Evolutionary conservation across 306 rosid genomes (phyloP).

Genomic region (Trifolium pratense): DNA sequence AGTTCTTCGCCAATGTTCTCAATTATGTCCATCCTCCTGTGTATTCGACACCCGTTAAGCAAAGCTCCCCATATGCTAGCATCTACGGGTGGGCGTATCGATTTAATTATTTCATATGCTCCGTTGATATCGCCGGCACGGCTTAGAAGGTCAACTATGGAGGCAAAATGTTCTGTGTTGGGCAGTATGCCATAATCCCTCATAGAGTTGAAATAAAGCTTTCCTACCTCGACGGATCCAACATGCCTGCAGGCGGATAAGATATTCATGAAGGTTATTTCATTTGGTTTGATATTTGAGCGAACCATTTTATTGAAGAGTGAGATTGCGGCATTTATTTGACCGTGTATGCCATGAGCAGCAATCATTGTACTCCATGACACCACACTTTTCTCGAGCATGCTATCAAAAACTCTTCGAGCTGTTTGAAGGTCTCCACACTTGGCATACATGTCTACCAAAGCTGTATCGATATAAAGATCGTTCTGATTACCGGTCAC

Average conservation of each 20-base stretch:
- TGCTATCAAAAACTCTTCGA: conserved; percentile 56
- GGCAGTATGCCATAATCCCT: conserved; percentile 63
- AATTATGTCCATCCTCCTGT: conserved; percentile 69
- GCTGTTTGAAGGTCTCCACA: conserved; percentile 81
- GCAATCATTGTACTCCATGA: conserved; percentile 93
- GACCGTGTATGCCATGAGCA: conserved; percentile 84
- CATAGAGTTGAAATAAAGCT: conserved; percentile 64
- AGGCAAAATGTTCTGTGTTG: conserved; percentile 69
- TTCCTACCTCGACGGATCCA: conserved; percentile 79
- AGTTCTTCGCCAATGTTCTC: conserved; percentile 57
- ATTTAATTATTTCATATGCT: conserved; percentile 70
- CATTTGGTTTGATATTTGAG: conserved; percentile 69
- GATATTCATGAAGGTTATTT: conserved; percentile 84
- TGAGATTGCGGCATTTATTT: conserved; percentile 54
- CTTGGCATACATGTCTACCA: conserved; percentile 88
- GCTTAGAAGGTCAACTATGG: conserved; percentile 82
- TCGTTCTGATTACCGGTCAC: conserved; percentile 56
- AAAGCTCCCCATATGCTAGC: conserved; percentile 89
- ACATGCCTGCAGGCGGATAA: conserved; percentile 89
- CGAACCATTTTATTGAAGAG: conserved; percentile 68
- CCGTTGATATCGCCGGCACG: conserved; percentile 79
- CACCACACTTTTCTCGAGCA: conserved; percentile 72
- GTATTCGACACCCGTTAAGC: conserved; percentile 89
- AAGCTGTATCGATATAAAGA: conserved; percentile 67
- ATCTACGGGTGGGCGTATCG: conserved; percentile 54